These are phyloP conservation scores for Cladorrhinum samala DNA, from an alignment of 495 filamentous ascomycete genomes.

Conservation along the genomic window DNA sequence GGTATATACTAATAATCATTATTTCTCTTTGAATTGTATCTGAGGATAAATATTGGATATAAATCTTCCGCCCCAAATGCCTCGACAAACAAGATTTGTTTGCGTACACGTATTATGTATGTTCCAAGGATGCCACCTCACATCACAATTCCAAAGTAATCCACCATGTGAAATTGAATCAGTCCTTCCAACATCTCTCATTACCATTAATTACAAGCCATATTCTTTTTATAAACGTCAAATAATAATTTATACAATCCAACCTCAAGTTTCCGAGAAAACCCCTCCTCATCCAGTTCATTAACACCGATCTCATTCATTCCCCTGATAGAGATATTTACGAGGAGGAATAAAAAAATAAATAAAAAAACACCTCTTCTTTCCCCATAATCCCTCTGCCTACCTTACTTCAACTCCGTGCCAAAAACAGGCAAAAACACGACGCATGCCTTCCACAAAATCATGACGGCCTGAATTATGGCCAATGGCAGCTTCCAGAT, in stretches of 20 bases:
- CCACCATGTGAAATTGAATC: not conserved
- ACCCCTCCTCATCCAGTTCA: not conserved
- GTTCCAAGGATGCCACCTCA: too few species aligned
- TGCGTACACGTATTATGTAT: too few species aligned
- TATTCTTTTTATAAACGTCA: not conserved
- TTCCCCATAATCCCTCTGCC: not conserved
- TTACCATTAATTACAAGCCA: conserved; percentile 19
- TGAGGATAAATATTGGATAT: too few species aligned
- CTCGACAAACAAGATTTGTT: too few species aligned
- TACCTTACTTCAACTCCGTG: conserved; percentile 41
- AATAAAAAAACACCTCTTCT: not conserved
- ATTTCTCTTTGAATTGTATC: too few species aligned
- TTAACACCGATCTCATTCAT: not conserved
- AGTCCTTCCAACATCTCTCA: conserved; percentile 4
- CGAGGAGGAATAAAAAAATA: not conserved
- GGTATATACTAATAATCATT: too few species aligned
- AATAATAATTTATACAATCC: not conserved
- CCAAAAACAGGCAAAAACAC: conserved; percentile 85
- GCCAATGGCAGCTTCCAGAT: conserved; percentile 55
- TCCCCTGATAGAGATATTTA: too few species aligned
- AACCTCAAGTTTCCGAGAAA: not conserved
- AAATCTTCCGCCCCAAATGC: too few species aligned
- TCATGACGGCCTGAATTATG: conserved; percentile 52
- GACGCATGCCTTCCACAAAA: conserved; percentile 82
- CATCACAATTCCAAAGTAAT: too few species aligned